These are phyloP conservation scores for Cryphonectria naterciae DNA, from an alignment of 2,329 filamentous ascomycete genomes.

Conservation along the genomic window DNA sequence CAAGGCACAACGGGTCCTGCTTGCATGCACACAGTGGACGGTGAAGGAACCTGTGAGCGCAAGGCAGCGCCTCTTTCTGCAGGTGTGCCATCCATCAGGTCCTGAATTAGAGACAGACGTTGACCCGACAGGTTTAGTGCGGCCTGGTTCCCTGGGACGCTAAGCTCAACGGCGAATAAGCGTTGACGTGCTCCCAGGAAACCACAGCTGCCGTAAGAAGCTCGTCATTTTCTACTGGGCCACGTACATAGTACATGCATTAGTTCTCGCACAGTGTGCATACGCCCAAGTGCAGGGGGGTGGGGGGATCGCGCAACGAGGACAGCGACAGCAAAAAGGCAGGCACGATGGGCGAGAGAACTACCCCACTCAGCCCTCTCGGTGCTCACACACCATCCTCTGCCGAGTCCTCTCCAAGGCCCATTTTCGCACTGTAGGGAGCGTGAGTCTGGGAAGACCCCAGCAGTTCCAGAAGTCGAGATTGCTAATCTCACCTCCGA, in stretches of 20 bases:
- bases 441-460: not conserved
- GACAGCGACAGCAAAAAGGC: not conserved
- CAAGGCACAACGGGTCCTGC: not conserved
- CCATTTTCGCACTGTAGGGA: conserved; percentile 1
- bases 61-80: conserved; percentile 2
- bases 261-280: not conserved
- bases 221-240: conserved; percentile 9
- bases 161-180: conserved; percentile 17
- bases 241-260: not conserved
- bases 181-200: not conserved
- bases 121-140: conserved; percentile 5
- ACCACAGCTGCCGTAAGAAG: not conserved
- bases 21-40: conserved; percentile 10
- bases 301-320: not conserved
- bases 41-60: conserved; percentile 1
- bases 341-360: not conserved
- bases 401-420: not conserved
- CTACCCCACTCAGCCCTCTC: not conserved
- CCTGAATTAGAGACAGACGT: conserved; percentile 17
- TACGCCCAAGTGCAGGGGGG: not conserved
- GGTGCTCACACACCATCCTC: not conserved
- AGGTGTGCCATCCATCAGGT: conserved; percentile 18
- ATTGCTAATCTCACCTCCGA: conserved; percentile 30
- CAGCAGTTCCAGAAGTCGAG: conserved; percentile 19
- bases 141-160: conserved; percentile 10